Evolutionary conservation across 2,329 filamentous ascomycete genomes (phyloP), one percentile per base, ranked within the genome.

Genomic region (Fusarium abutilonis): DNA sequence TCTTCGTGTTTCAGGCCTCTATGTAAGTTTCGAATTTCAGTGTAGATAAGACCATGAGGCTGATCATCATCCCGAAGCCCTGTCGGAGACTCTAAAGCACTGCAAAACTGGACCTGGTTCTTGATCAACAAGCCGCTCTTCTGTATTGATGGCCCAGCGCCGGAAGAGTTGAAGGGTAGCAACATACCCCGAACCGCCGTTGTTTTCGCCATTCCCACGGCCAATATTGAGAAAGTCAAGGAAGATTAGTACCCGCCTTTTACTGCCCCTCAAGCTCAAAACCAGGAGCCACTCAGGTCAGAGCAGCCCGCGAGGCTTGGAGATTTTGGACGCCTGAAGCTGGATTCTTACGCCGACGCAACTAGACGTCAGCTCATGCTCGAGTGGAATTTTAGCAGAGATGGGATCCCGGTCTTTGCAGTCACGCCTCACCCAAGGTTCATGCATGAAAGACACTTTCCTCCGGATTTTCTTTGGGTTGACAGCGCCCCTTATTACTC

Each of bases 101-200:
- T 35, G 9, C 60, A 56, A 15, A 63, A 28, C 2, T 71, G 69
- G 69, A 45, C 48, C 11, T 71, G 69, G 69, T 60, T 71, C 54
- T 64, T 64, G 21, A 69, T 71, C 32, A 38, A 39, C 31, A 71
- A 68, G 43, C 66, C 68, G 4, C 26, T 71, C 2, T 19, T 45
- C 14, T 31, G 46, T 9, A 50, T 39, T 9, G 26, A 28, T 10
- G 53, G 51, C 6, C 32, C 50, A 17, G 31, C 19, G 11, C 64
- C 55, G 7, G 32, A 40, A 10, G 50, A 58, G 4, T 17, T 68
- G 19, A 15, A 23, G 19, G 6, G 8, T 8, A n/a, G 17, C 35
- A 13, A 47, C 17, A 44, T 63, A n/a, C 42, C 56, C 13, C 19
- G 58, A 17, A 48, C 66, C 11, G 56, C 44, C 26, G 26, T 68